A percentile compares a stretch with the other conserved stretches of the same genome.
Evolutionary conservation across 2,329 filamentous ascomycete species (phyloP).

Genomic region (Alternaria dauci): DNA sequence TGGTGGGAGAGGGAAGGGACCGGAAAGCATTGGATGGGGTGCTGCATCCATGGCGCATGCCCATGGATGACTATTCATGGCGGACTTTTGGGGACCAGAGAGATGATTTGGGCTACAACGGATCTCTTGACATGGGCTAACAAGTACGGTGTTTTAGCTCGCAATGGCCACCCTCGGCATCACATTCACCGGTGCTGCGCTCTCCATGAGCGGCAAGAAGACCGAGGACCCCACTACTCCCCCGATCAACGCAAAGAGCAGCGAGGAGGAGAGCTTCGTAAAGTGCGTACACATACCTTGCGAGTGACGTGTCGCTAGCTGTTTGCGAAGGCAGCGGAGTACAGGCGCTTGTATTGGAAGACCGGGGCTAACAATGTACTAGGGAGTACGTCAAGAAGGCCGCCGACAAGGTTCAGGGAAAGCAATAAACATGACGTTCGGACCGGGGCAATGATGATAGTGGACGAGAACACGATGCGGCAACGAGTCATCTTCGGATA

Average conservation of each 20-base stretch:
- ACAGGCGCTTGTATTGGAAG: not conserved
- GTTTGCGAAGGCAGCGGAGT: not conserved
- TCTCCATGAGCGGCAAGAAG: conserved; percentile 53
- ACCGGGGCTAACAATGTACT: conserved; percentile 16
- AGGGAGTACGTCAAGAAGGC: conserved; percentile 53
- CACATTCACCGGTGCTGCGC: conserved; percentile 46
- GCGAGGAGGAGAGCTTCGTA: conserved; percentile 74
- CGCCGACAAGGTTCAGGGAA: conserved; percentile 39
- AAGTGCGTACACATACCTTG: conserved; percentile 59
- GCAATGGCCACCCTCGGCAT: conserved; percentile 62
- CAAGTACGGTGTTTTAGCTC: conserved; percentile 56
- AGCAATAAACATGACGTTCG: conserved; percentile 18
- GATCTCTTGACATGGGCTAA: not conserved
- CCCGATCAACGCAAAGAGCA: conserved; percentile 70
- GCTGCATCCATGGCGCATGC: not conserved
- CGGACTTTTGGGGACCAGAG: not conserved
- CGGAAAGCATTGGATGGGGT: not conserved
- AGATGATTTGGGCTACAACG: conserved; percentile 11
- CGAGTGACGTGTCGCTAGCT: not conserved
- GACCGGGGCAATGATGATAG: not conserved
- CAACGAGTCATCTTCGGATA: not conserved
- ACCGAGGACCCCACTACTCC: conserved; percentile 54
- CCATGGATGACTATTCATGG: not conserved
- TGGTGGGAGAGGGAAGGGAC: not conserved
- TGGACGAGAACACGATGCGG: not conserved